Evolutionary conservation across 768 basidiomycete species (phyloP).

Genomic region (Mrakia gelida): DNA sequence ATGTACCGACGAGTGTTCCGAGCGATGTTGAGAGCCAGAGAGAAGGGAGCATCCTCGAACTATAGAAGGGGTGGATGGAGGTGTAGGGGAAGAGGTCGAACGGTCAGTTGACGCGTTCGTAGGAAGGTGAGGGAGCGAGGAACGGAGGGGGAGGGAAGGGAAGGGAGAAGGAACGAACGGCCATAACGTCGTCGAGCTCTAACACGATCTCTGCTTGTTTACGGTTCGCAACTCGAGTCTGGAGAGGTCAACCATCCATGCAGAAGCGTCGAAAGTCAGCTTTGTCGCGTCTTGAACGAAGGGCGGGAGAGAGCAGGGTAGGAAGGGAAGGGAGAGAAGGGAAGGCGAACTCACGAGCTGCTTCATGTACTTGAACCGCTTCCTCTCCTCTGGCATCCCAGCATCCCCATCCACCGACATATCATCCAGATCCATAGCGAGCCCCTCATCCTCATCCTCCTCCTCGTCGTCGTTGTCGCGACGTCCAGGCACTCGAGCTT

Average conservation of each 20-base stretch:
- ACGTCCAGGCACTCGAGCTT: background rate
- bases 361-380: constrained; percentile 64
- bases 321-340: constrained; percentile 34
- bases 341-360: constrained; percentile 60
- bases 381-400: constrained; percentile 45
- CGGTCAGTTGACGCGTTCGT: background rate
- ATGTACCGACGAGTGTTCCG: constrained; percentile 87
- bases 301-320: background rate
- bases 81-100: background rate
- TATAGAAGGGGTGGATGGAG: constrained; percentile 3
- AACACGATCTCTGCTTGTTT: constrained; percentile 84
- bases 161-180: constrained; percentile 49
- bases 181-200: constrained; percentile 79
- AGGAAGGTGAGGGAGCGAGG: background rate
- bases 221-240: constrained; percentile 92
- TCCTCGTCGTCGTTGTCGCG: constrained; percentile 3
- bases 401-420: constrained; percentile 68
- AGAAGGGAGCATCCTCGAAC: constrained; percentile 31
- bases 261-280: background rate
- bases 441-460: constrained; percentile 44
- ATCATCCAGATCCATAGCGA: constrained; percentile 52
- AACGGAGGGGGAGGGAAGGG: background rate
- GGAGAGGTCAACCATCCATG: constrained; percentile 4
- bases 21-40: constrained; percentile 63
- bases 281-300: background rate